Percentiles rank a stretch among this genome's conserved stretches.
These are phyloP conservation scores for Magnolia kwangsiensis DNA, from an alignment of 164 flowering plant genomes.

Conservation along the genomic window DNA sequence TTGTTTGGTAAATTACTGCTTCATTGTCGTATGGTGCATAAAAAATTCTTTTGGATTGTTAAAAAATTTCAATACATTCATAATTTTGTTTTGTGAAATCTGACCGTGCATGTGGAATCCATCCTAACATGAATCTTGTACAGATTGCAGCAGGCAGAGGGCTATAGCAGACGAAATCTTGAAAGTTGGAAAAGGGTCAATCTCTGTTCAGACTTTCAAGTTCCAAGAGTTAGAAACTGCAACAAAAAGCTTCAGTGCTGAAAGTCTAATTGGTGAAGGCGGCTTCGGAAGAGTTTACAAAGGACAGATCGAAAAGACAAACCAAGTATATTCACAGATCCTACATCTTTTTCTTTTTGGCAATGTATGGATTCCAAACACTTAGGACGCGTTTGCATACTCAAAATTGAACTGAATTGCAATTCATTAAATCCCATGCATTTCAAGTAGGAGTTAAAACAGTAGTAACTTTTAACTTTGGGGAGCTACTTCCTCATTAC, in stretches of 20 bases:
- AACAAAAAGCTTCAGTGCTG: constrained; percentile 53
- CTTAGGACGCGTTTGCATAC: neutral
- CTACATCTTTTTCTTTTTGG: too few species aligned
- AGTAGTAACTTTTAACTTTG: too few species aligned
- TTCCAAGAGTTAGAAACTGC: constrained; percentile 54
- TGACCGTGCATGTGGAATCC: neutral
- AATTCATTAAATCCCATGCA: neutral
- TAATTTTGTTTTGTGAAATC: neutral
- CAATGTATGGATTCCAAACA: neutral
- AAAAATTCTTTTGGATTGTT: neutral
- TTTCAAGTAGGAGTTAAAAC: too few species aligned
- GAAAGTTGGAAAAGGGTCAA: constrained; percentile 46
- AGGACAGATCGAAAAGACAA: constrained; percentile 39
- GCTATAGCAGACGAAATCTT: constrained; percentile 45
- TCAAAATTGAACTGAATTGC: neutral
- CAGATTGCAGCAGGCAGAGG: constrained; percentile 54
- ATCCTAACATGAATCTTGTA: constrained; percentile 7
- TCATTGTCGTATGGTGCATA: neutral
- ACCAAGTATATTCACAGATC: constrained; percentile 34
- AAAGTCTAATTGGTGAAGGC: constrained; percentile 68
- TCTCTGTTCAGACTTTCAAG: constrained; percentile 47
- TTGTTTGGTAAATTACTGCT: too few species aligned
- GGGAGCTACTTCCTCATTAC: too few species aligned
- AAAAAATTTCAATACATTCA: neutral
- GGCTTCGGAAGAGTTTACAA: constrained; percentile 88